Conservation (phyloP, 2,329 filamentous ascomycete species). For the Diaporthe sp. region DNA sequence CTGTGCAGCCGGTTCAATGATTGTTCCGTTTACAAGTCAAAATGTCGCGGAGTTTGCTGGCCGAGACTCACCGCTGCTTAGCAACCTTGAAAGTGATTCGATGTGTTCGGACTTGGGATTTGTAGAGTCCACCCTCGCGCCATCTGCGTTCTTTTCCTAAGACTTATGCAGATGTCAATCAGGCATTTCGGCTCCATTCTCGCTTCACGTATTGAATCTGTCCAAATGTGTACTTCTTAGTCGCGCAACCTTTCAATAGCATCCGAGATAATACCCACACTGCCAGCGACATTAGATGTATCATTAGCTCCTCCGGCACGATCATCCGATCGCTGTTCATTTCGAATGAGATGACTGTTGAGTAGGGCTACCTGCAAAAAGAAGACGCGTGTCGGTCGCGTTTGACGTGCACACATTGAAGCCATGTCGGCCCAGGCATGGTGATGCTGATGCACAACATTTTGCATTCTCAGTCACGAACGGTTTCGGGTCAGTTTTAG, state of each 20-base stretch:
- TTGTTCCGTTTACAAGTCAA: neutral
- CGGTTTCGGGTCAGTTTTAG: constrained; percentile 35
- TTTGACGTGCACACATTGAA: neutral
- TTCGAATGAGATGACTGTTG: neutral
- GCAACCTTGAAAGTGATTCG: neutral
- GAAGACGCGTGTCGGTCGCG: neutral
- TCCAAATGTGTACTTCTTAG: neutral
- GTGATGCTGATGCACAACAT: constrained; percentile 22
- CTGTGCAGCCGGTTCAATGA: neutral
- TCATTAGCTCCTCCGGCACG: neutral
- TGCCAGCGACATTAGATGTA: neutral
- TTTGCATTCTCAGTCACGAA: constrained; percentile 25
- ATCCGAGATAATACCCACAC: constrained; percentile 10
- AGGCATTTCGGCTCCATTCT: neutral
- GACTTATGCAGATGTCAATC: neutral
- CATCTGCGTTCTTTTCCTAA: neutral
- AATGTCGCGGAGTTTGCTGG: neutral
- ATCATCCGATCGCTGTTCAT: constrained; percentile 1
- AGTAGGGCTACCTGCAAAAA: neutral
- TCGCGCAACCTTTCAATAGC: neutral
- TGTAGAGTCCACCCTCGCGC: neutral
- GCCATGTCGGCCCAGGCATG: neutral
- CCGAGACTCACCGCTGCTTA: neutral
- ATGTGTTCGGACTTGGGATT: neutral
- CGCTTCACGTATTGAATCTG: neutral